Evolutionary conservation across 2,329 filamentous ascomycete genomes (phyloP), one percentile per base, ranked within the genome.

Genomic region (Penicillium sclerotiorum): DNA sequence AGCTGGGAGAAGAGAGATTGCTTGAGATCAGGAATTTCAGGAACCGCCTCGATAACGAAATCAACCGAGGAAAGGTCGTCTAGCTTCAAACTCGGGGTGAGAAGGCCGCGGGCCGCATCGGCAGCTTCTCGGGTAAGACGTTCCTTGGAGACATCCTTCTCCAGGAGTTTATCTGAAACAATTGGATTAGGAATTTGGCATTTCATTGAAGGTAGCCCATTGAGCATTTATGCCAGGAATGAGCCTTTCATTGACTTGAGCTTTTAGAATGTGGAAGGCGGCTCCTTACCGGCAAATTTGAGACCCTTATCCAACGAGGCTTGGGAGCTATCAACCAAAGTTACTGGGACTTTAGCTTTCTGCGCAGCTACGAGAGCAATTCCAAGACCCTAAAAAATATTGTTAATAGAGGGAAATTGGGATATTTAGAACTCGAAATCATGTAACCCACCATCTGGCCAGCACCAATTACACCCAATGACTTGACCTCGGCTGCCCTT

Each of bases 41-140:
- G 94, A 8, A 99, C 91, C 13, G 94, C 94, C 77, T 99, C 94
- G 66, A 99, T 97, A 49, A 99, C 87, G 71, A 99, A 96, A 76
- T 99, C 94, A 28, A 91, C 88, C n/a, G 85, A 81, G 21, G 83
- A 84, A 18, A 97, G 84, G 50, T 87, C 82, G 38, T 91, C 87
- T 61, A 97, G 82, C 15, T 83, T 83, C 13, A 88, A 90, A 45
- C 84, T 86, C 8, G 89, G 74, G 0, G 74, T 81, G 53, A 99
- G 78, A 23, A 88, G 84, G 9, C 81, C 82, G 22, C 88, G 85
- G 22, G 87, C 83, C 41, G 84, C 80, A 59, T 90, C 83, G 17
- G 94, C 90, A 58, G 93, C 85, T 41, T 89, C 85, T 69, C 91
- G 86, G 8, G 90, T 90, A 57, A 97, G 84, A 54, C 89, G 85